These are phyloP conservation scores for Sarocladium brachiariae DNA, from an alignment of 2,329 filamentous ascomycete genomes.

Conservation along the genomic window DNA sequence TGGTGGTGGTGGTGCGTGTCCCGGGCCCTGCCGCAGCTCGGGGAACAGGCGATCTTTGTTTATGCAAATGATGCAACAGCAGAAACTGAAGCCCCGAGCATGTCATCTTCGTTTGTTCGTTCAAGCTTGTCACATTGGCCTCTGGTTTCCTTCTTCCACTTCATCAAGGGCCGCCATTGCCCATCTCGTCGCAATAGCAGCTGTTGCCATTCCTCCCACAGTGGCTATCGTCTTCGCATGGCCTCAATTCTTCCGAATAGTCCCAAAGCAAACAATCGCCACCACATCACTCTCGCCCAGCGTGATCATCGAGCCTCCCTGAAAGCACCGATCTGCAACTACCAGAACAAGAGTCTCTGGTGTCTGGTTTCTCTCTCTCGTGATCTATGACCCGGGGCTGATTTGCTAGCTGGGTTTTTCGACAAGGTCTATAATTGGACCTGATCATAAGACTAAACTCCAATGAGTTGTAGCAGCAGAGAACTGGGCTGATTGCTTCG, in stretches of 20 bases:
- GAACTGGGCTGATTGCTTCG: background rate
- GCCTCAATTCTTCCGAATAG: too few species aligned
- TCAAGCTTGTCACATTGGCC: too few species aligned
- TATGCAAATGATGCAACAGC: constrained; percentile 4
- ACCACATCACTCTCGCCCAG: too few species aligned
- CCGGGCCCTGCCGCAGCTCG: background rate
- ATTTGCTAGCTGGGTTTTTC: too few species aligned
- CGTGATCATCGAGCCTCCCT: too few species aligned
- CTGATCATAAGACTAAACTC: background rate
- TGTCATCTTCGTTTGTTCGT: background rate
- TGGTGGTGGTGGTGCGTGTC: background rate
- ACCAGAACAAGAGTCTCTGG: too few species aligned
- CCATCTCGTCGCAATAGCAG: too few species aligned
- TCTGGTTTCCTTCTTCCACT: background rate
- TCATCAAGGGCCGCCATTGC: too few species aligned
- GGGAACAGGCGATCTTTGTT: background rate
- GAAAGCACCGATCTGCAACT: too few species aligned
- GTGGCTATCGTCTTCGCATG: background rate
- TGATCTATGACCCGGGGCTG: too few species aligned
- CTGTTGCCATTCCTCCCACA: background rate
- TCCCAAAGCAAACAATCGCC: too few species aligned
- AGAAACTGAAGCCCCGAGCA: background rate
- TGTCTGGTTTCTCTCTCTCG: too few species aligned
- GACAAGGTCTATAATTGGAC: background rate
- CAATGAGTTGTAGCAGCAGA: background rate